Conservation (phyloP, 2,329 filamentous ascomycete species). For the Hymenotorrendiella dingleyae region DNA sequence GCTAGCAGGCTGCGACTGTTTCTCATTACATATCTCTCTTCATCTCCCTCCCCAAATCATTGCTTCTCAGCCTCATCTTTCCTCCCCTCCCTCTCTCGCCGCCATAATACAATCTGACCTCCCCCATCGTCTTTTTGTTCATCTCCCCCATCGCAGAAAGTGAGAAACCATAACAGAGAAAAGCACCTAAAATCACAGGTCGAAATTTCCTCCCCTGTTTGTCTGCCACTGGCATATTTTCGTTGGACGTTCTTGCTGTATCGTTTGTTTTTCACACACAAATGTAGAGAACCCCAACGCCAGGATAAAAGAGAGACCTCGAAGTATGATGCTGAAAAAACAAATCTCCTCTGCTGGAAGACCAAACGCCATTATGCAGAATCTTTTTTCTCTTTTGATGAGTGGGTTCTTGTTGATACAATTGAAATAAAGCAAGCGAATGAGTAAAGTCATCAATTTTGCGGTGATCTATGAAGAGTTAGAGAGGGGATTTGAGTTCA, state of each 20-base stretch:
- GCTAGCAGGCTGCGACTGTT: neutral
- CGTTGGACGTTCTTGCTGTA: neutral
- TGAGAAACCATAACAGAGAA: neutral
- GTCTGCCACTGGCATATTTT: neutral
- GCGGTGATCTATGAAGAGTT: constrained; percentile 20
- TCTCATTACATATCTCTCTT: neutral
- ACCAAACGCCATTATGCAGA: constrained; percentile 21
- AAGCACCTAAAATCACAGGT: constrained; percentile 8
- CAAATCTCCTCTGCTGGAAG: constrained; percentile 11
- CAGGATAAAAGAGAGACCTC: constrained; percentile 3
- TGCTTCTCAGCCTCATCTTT: too few relatives aligned
- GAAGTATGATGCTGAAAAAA: constrained; percentile 12
- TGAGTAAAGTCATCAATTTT: constrained; percentile 13
- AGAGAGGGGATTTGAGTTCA: neutral
- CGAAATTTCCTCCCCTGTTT: constrained; percentile 7
- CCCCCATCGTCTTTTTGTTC: neutral
- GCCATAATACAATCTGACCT: constrained; percentile 3
- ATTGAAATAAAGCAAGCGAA: constrained; percentile 10
- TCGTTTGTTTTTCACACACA: constrained; percentile 2
- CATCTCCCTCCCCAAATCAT: neutral
- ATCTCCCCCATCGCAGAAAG: neutral
- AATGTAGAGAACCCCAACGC: constrained; percentile 11
- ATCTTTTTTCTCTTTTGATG: constrained; percentile 20
- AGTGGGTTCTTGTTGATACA: constrained; percentile 26
- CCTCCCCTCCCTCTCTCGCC: neutral